Evolutionary conservation across 2,329 filamentous ascomycete species (phyloP).

Genomic region (Epichloe baconii): DNA sequence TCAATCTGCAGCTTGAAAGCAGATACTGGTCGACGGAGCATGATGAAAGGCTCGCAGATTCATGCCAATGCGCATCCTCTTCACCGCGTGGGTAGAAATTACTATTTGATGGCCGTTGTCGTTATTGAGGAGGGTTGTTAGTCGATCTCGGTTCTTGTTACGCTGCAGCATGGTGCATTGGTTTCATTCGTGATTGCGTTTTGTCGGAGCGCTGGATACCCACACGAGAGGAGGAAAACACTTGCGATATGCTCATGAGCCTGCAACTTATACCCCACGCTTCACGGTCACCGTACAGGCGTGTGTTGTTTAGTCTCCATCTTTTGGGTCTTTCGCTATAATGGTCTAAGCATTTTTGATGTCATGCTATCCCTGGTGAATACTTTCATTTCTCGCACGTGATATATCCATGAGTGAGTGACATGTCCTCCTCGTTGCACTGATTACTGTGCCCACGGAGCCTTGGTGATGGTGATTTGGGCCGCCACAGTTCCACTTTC

Average conservation of each 20-base stretch:
- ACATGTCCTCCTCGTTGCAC: background rate
- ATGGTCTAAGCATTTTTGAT: conserved; percentile 5
- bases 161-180: conserved; percentile 3
- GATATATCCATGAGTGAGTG: background rate
- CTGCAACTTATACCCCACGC: conserved; percentile 19
- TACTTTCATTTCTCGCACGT: background rate
- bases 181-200: conserved; percentile 9
- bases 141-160: conserved; percentile 1
- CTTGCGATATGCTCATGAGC: conserved; percentile 12
- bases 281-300: conserved; percentile 3
- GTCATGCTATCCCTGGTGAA: background rate
- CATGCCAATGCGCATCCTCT: background rate
- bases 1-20: background rate
- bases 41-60: background rate
- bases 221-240: conserved; percentile 12
- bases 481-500: conserved; percentile 20
- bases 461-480: conserved; percentile 30
- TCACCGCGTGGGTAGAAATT: background rate
- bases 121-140: background rate
- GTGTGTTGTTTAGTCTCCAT: conserved; percentile 4
- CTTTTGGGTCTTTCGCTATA: conserved; percentile 7
- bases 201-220: conserved; percentile 19
- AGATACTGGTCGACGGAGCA: background rate
- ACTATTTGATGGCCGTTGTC: conserved; percentile 1
- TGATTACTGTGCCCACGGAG: conserved; percentile 30